Evolutionary conservation across 305 asterid genomes (phyloP).

Genomic region (Fraxinus greggii): DNA sequence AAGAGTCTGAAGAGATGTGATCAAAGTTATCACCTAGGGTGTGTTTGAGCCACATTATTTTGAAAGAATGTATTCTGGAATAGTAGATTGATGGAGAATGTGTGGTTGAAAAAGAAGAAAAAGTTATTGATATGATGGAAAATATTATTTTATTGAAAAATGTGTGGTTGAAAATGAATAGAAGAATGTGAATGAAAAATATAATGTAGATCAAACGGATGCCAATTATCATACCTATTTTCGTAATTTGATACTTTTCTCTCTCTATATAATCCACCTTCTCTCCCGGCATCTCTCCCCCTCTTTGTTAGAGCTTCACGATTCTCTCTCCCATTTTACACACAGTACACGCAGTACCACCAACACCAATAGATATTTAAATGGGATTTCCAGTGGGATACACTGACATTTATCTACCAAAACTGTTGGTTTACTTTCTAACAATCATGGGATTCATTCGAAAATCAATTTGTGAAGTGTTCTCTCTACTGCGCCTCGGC

Average conservation of each 20-base stretch:
- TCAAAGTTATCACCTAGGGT: too few relatives aligned
- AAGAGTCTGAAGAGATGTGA: too few relatives aligned
- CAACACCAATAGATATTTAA: not conserved
- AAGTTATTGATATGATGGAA: too few relatives aligned
- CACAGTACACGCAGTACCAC: constrained; percentile 26
- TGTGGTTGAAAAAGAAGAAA: too few relatives aligned
- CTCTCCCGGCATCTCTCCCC: constrained; percentile 17
- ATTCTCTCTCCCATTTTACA: not conserved
- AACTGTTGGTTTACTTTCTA: constrained; percentile 50
- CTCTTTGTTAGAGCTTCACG: not conserved
- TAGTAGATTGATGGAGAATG: too few relatives aligned
- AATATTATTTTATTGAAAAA: too few relatives aligned
- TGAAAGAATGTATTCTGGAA: too few relatives aligned
- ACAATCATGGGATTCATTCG: constrained; percentile 54
- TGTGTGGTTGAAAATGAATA: too few relatives aligned
- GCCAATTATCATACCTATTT: constrained; percentile 34
- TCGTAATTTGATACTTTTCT: constrained; percentile 28
- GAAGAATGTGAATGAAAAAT: too few relatives aligned
- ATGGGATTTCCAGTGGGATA: constrained; percentile 94
- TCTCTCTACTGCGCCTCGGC: constrained; percentile 50
- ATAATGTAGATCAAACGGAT: too few relatives aligned
- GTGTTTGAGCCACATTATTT: too few relatives aligned
- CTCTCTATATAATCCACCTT: not conserved
- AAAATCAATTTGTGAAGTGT: constrained; percentile 31
- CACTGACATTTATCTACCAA: constrained; percentile 71